Evolutionary conservation across 2,329 filamentous ascomycete genomes (phyloP).

Genomic region (Colletotrichum sp.): DNA sequence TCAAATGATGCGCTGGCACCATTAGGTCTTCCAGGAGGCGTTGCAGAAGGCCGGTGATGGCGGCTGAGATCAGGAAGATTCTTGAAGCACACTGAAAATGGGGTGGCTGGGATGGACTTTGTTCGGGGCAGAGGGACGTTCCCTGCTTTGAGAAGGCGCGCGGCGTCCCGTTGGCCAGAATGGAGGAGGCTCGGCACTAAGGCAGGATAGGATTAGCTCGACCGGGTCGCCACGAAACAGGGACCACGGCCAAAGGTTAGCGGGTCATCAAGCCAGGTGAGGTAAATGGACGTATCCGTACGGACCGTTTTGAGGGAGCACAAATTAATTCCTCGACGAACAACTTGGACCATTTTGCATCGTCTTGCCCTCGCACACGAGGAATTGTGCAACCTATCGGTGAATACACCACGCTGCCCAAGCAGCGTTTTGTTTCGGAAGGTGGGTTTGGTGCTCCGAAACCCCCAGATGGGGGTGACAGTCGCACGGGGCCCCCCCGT

Average conservation of each 20-base stretch:
- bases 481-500: neutral
- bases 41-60: neutral
- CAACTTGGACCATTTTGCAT: neutral
- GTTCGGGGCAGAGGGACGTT: neutral
- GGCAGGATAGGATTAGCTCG: neutral
- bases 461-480: conserved; percentile 7
- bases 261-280: neutral
- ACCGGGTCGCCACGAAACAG: conserved; percentile 4
- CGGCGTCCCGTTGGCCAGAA: conserved; percentile 13
- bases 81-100: conserved; percentile 14
- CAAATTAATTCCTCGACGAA: neutral
- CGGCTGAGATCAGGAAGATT: neutral
- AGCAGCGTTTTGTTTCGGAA: conserved; percentile 11
- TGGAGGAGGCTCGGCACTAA: neutral
- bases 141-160: conserved; percentile 15
- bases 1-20: conserved; percentile 22
- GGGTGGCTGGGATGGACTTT: conserved; percentile 27
- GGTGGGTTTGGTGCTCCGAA: conserved; percentile 9
- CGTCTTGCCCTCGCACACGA: conserved; percentile 7
- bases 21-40: neutral
- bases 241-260: neutral
- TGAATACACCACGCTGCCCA: conserved; percentile 21
- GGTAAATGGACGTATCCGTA: neutral
- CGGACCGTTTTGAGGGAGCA: neutral
- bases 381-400: conserved; percentile 17